Percentiles rank a stretch among this genome's conserved stretches.
Conservation (phyloP, 768 basidiomycete species). For the Boletus rubroflammeus region DNA sequence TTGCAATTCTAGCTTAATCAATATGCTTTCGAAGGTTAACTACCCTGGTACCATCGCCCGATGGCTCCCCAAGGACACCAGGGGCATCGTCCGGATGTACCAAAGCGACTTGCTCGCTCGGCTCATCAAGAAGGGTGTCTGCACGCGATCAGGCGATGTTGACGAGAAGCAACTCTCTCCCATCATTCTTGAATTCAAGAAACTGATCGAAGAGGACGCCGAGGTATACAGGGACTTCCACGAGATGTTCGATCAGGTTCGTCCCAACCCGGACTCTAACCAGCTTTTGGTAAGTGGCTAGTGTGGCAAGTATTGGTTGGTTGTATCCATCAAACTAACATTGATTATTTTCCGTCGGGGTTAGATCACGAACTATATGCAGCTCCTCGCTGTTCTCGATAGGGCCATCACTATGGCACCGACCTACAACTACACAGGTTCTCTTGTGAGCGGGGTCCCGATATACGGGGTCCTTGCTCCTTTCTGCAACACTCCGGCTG, state of each 20-base stretch:
- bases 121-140: conserved; percentile 20
- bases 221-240: conserved; percentile 22
- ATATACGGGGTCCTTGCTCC: conserved; percentile 23
- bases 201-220: conserved; percentile 20
- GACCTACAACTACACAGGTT: conserved; percentile 14
- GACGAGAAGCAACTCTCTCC: conserved; percentile 11
- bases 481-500: conserved; percentile 23
- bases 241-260: conserved; percentile 23
- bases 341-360: not conserved
- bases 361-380: conserved; percentile 2
- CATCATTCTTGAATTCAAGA: conserved; percentile 22
- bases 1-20: not conserved
- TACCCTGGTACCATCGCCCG: conserved; percentile 21
- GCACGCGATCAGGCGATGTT: not conserved
- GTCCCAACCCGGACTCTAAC: not conserved
- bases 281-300: conserved; percentile 6
- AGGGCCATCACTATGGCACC: conserved; percentile 14
- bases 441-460: conserved; percentile 6
- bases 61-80: conserved; percentile 17
- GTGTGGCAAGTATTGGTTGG: not conserved
- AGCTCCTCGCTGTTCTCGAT: conserved; percentile 12
- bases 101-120: conserved; percentile 25
- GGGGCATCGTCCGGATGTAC: not conserved
- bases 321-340: not conserved
- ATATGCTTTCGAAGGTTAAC: conserved; percentile 14